These are phyloP conservation scores for Sapria himalayana DNA, from an alignment of 345 rosid species.

Conservation along the genomic window DNA sequence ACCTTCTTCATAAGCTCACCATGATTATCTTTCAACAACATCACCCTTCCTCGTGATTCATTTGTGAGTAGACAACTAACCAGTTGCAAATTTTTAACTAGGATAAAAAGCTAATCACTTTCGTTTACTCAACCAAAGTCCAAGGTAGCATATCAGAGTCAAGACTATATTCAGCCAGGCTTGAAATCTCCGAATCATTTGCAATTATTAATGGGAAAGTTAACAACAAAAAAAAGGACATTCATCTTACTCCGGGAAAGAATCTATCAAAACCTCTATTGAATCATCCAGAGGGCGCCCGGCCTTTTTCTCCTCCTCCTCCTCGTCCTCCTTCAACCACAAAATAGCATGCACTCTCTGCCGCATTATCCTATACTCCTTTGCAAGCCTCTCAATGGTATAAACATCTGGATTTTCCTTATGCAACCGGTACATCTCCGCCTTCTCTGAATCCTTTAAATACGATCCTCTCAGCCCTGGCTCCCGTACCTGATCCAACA, in stretches of 20 bases:
- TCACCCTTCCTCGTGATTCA: too few species aligned
- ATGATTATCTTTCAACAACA: too few species aligned
- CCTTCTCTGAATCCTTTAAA: slow-evolving; percentile 77
- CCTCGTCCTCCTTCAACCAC: slow-evolving; percentile 81
- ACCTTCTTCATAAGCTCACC: too few species aligned
- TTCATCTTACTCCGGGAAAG: slow-evolving; percentile 70
- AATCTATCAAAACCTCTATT: slow-evolving; percentile 70
- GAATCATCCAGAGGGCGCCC: slow-evolving; percentile 84
- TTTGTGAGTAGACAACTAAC: too few species aligned
- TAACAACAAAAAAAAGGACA: too few species aligned
- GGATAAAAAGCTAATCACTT: too few species aligned
- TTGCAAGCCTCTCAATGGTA: slow-evolving; percentile 64
- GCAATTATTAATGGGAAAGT: too few species aligned
- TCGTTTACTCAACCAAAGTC: too few species aligned
- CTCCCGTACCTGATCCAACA: slow-evolving; percentile 64
- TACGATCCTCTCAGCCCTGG: slow-evolving; percentile 87
- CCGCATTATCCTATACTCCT: slow-evolving; percentile 85
- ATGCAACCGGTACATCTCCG: slow-evolving; percentile 85
- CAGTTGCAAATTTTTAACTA: too few species aligned
- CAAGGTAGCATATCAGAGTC: too few species aligned
- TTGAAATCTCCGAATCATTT: too few species aligned
- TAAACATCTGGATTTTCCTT: slow-evolving; percentile 70
- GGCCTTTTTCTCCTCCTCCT: slow-evolving; percentile 72
- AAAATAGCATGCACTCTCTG: slow-evolving; percentile 94
- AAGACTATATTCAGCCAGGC: too few species aligned